These are phyloP conservation scores for Pseudotulostoma volvatum DNA, from an alignment of 495 filamentous ascomycete genomes.

Conservation along the genomic window DNA sequence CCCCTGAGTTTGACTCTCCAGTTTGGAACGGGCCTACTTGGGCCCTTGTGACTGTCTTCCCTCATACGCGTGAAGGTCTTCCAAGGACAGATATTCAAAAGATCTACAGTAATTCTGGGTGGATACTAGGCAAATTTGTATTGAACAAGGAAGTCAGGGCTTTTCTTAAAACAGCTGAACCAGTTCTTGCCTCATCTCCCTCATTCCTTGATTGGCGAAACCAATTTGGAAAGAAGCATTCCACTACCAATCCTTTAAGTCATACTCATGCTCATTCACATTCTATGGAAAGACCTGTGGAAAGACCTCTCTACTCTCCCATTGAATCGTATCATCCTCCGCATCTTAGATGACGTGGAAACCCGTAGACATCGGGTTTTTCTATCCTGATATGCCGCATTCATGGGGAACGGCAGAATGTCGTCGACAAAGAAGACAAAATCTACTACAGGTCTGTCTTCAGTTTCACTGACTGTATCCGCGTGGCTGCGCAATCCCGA, in stretches of 20 bases:
- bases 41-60: no score
- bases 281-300: neutral
- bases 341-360: no score
- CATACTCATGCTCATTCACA: neutral
- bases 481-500: neutral
- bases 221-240: neutral
- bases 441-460: neutral
- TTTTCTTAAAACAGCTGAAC: neutral
- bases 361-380: neutral
- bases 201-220: neutral
- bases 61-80: neutral
- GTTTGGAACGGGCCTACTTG: no score
- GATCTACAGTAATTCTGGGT: neutral
- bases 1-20: no score
- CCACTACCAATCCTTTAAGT: neutral
- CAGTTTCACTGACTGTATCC: neutral
- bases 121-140: slow-evolving; percentile 11
- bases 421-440: neutral
- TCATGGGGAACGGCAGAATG: neutral
- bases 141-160: neutral
- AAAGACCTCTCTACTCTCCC: no score
- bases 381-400: neutral
- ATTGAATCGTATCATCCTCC: neutral
- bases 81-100: neutral
- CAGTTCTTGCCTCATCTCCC: neutral